phyloP scores from a whole-genome alignment of 441 rosid species.

The Flueggea neowawraea region DNA sequence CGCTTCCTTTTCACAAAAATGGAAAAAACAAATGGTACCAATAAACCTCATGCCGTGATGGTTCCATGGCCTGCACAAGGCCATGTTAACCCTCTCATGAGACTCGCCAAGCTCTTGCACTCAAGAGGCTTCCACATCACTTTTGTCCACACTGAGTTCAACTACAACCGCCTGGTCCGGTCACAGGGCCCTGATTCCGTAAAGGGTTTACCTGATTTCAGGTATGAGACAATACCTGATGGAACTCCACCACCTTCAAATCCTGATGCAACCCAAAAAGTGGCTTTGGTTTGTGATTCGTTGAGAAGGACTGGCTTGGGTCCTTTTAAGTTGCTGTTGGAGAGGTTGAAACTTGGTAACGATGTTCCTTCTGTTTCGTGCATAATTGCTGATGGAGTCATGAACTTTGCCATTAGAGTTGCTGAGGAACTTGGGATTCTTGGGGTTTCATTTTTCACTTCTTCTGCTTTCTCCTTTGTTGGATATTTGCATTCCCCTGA shows the following conservation, averaged over 20 bases:
- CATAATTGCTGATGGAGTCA: slow-evolving; percentile 4
- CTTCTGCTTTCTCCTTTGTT: slow-evolving; percentile 1
- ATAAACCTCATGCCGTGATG: slow-evolving; percentile 1
- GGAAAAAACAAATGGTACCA: not conserved
- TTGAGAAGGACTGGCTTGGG: not conserved
- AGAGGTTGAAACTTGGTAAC: not conserved
- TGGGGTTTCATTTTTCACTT: slow-evolving; percentile 1
- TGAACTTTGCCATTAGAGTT: slow-evolving; percentile 8
- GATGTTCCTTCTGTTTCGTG: slow-evolving; percentile 5
- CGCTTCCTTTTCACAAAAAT: too few species aligned
- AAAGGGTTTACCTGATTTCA: slow-evolving; percentile 2
- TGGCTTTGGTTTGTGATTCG: not conserved
- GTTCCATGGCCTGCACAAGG: slow-evolving; percentile 4
- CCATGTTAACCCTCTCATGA: slow-evolving; percentile 4
- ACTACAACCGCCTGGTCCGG: slow-evolving; percentile 7
- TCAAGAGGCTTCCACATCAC: slow-evolving; percentile 9
- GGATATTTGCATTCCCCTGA: slow-evolving; percentile 3
- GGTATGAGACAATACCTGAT: slow-evolving; percentile 9
- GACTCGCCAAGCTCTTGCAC: slow-evolving; percentile 5
- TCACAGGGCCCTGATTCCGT: not conserved
- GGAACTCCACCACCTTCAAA: slow-evolving; percentile 5
- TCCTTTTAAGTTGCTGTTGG: slow-evolving; percentile 3
- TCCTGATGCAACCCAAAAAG: slow-evolving; percentile 6
- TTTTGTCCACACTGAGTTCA: slow-evolving; percentile 8
- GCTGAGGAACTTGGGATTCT: slow-evolving; percentile 1